These are phyloP conservation scores for Calonectria pteridis DNA, from an alignment of 2,329 filamentous ascomycete species.

Conservation along the genomic window DNA sequence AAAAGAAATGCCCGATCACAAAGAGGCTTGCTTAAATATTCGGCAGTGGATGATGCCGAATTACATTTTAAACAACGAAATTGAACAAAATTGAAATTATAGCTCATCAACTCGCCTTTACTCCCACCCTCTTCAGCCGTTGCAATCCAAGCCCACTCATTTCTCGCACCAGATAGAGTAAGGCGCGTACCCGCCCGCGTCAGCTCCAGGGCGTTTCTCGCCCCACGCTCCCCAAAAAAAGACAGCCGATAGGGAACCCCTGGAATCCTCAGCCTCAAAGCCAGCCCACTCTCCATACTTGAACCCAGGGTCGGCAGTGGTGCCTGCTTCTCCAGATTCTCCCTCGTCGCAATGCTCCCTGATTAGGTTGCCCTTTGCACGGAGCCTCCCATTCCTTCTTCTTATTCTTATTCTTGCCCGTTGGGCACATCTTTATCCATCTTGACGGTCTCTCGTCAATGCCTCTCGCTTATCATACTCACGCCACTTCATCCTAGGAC, in stretches of 20 bases:
- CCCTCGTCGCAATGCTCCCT: slow-evolving; percentile 8
- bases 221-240: slow-evolving; percentile 8
- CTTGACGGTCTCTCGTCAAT: slow-evolving; percentile 12
- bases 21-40: neutral
- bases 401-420: neutral
- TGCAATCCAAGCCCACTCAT: neutral
- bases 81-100: neutral
- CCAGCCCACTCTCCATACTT: slow-evolving; percentile 3
- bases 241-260: neutral
- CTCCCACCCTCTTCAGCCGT: neutral
- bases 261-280: neutral
- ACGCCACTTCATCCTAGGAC: neutral
- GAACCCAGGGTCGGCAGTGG: neutral
- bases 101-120: neutral
- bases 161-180: neutral
- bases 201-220: neutral
- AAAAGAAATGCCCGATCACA: neutral
- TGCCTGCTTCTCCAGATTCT: neutral
- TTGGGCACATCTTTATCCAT: neutral
- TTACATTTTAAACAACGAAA: neutral
- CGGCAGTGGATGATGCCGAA: too few species aligned
- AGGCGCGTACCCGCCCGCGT: slow-evolving; percentile 6
- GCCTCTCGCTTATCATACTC: slow-evolving; percentile 8
- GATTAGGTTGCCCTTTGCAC: neutral
- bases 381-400: neutral